Evolutionary conservation across 1,139 yeast genomes (phyloP), one percentile per base, ranked within the genome.

Genomic region (Meyerozyma smithsonii): DNA sequence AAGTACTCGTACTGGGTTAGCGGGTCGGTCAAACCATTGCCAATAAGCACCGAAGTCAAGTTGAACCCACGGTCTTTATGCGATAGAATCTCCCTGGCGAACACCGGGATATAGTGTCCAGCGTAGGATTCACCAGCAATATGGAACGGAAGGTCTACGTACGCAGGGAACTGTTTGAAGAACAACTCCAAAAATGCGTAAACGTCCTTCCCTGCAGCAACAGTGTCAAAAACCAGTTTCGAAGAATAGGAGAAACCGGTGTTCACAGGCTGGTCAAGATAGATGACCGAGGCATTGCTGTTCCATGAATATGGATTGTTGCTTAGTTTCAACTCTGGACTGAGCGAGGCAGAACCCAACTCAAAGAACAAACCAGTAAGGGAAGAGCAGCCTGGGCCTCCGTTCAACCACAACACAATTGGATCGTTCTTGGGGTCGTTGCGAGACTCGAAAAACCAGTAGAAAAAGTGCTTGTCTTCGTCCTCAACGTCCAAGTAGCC

Each of bases 81-180:
- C 18, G 80, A 73, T 55, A 89, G 66, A 50, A 92, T 90, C 64
- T 90, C 96, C 38, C 83, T 66, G 17, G 97, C 96, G 61, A 92
- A 86, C 8, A 81, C 90, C 23, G 97, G 98, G 51, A 92, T 89
- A 64, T 92, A 92, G 63, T 92, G 97, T 47, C 98, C 98, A 41
- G 96, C 98, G 59, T 92, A 92, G n/a, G 96, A 87, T 67, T 92
- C 97, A 54, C 97, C 98, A 37, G 97, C 95, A 64, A 92, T 89
- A 65, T 90, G 97, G 83, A 92, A 89, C 40, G 77, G 80, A 45
- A 77, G 72, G 28, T 76, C 64, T 37, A 74, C 64, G 66, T 84
- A 88, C 65, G 90, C 80, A 35, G 97, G 95, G 77, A 89, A 92
- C 60, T 86, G 87, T 62, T 84, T 77, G 74, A 85, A 92, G 72